Evolutionary conservation across 768 basidiomycete species (phyloP).

Genomic region (Pulveroboletus frians): DNA sequence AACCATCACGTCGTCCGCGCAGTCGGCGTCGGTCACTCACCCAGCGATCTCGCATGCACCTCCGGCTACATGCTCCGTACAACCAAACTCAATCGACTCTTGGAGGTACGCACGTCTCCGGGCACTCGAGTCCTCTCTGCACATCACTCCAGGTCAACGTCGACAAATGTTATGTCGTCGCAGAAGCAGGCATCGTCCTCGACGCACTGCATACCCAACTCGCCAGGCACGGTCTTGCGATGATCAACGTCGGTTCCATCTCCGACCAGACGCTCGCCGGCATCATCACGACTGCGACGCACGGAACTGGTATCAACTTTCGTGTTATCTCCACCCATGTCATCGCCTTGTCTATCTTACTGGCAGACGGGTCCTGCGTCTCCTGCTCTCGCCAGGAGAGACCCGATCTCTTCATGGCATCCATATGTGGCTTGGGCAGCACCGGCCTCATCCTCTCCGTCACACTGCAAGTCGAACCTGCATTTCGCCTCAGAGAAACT

Average conservation of each 20-base stretch:
- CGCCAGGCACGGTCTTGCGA: conserved; percentile 63
- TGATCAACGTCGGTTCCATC: conserved; percentile 92
- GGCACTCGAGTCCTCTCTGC: too few relatives aligned
- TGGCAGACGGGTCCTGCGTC: conserved; percentile 69
- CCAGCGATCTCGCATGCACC: conserved; percentile 91
- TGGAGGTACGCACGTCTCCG: conserved; percentile 58
- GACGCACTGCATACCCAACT: conserved; percentile 67
- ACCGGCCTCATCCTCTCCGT: conserved; percentile 85
- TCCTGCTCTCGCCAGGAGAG: conserved; percentile 59
- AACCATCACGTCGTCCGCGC: conserved; percentile 71
- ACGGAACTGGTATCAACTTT: conserved; percentile 81
- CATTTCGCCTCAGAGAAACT: conserved; percentile 74
- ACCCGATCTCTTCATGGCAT: conserved; percentile 79
- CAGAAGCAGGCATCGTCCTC: conserved; percentile 76
- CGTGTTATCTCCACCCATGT: conserved; percentile 81
- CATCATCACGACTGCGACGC: conserved; percentile 89
- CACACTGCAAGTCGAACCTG: conserved; percentile 71
- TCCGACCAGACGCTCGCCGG: conserved; percentile 95
- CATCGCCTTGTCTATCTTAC: conserved; percentile 64
- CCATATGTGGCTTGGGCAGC: conserved; percentile 84
- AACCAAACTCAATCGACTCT: conserved; percentile 60
- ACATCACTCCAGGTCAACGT: conserved; percentile 52
- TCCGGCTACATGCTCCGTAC: conserved; percentile 81
- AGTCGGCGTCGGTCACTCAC: conserved; percentile 88
- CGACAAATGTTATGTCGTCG: conserved; percentile 61